Evolutionary conservation across 345 rosid genomes (phyloP).

Genomic region (Pistacia vera): DNA sequence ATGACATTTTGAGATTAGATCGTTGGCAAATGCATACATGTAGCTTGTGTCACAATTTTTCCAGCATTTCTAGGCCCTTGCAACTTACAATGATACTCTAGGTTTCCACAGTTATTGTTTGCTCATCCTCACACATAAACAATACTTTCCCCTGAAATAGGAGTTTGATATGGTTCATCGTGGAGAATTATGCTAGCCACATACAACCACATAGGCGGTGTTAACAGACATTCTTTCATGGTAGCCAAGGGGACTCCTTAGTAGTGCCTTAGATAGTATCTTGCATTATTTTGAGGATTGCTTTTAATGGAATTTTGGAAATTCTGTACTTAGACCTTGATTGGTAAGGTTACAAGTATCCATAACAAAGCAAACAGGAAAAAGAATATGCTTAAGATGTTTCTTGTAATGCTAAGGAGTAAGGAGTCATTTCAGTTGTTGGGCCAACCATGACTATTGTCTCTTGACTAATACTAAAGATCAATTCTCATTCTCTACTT

Average conservation of each 20-base stretch:
- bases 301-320: not conserved
- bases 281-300: not conserved
- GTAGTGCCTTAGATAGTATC: not conserved
- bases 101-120: not conserved
- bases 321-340: not conserved
- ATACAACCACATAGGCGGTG: not conserved
- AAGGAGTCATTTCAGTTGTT: not conserved
- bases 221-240: not conserved
- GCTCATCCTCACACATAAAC: not conserved
- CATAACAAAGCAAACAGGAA: not conserved
- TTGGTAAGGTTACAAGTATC: not conserved
- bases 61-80: not conserved
- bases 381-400: not conserved
- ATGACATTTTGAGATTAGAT: not conserved
- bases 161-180: not conserved
- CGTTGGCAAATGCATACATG: not conserved
- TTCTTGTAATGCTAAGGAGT: not conserved
- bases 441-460: not conserved
- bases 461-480: not conserved
- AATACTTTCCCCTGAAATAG: not conserved
- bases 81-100: not conserved
- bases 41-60: not conserved
- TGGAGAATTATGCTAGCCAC: not conserved
- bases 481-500: not conserved
- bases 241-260: not conserved